Evolutionary conservation across 2,329 filamentous ascomycete species (phyloP).

Genomic region (Microcyclospora pomicola): DNA sequence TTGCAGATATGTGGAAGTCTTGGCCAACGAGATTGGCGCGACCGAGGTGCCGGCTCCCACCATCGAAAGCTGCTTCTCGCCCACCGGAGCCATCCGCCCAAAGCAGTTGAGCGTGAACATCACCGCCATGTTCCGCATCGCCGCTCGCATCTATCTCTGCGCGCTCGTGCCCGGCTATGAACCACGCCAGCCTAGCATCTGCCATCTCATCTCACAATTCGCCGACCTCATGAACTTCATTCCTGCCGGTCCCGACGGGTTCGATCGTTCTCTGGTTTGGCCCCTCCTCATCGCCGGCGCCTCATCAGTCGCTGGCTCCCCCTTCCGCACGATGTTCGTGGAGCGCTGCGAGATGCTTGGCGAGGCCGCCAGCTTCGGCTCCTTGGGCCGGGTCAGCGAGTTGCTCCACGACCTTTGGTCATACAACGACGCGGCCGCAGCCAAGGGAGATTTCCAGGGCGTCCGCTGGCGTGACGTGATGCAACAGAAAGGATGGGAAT

Average conservation of each 20-base stretch:
- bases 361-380: slow-evolving; percentile 65
- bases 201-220: slow-evolving; percentile 65
- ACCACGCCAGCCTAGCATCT: slow-evolving; percentile 57
- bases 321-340: slow-evolving; percentile 65
- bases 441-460: slow-evolving; percentile 42
- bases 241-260: slow-evolving; percentile 66
- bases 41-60: slow-evolving; percentile 48
- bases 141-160: slow-evolving; percentile 93
- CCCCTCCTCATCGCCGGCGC: slow-evolving; percentile 79
- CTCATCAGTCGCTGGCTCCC: slow-evolving; percentile 55
- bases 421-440: slow-evolving; percentile 50
- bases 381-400: slow-evolving; percentile 68
- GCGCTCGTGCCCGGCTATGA: slow-evolving; percentile 82
- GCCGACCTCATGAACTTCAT: slow-evolving; percentile 66
- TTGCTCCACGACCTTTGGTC: slow-evolving; percentile 74
- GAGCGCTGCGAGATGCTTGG: slow-evolving; percentile 63
- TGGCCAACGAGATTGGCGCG: slow-evolving; percentile 72
- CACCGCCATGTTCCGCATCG: slow-evolving; percentile 78
- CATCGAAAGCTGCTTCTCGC: slow-evolving; percentile 39
- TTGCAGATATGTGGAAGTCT: slow-evolving; percentile 77
- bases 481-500: slow-evolving; percentile 83
- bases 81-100: slow-evolving; percentile 61
- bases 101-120: slow-evolving; percentile 80
- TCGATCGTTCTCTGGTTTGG: slow-evolving; percentile 85
- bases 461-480: slow-evolving; percentile 94